phyloP scores from a whole-genome alignment of 495 filamentous ascomycete species.

The Copromyces sp. region DNA sequence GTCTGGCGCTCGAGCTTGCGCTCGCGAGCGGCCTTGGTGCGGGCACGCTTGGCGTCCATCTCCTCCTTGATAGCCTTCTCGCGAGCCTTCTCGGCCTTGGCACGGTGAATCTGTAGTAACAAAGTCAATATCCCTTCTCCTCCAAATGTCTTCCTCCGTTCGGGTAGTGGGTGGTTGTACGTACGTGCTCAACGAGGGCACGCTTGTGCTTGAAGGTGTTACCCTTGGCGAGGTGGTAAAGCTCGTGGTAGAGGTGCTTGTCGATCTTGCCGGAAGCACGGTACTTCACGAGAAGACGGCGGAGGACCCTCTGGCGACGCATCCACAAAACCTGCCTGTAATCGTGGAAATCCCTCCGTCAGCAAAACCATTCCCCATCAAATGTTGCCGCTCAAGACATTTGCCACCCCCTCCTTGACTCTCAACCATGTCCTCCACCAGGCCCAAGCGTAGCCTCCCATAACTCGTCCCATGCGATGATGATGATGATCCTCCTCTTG shows the following conservation, averaged over 20 bases:
- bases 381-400: background rate
- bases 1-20: slow-evolving; percentile 78
- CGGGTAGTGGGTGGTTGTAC: slow-evolving; percentile 31
- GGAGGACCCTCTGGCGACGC: slow-evolving; percentile 97
- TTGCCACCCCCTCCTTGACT: background rate
- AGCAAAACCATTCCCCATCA: slow-evolving; percentile 7
- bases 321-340: slow-evolving; percentile 94
- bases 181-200: slow-evolving; percentile 97
- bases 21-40: slow-evolving; percentile 99
- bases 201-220: slow-evolving; percentile 99
- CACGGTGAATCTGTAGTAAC: slow-evolving; percentile 80
- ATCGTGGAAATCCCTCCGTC: slow-evolving; percentile 12
- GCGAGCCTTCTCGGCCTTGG: slow-evolving; percentile 97
- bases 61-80: slow-evolving; percentile 93
- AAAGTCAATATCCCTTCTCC: slow-evolving; percentile 8
- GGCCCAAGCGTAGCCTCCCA: background rate
- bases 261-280: slow-evolving; percentile 99
- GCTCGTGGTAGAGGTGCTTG: slow-evolving; percentile 99
- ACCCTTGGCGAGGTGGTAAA: slow-evolving; percentile 99
- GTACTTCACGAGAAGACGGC: slow-evolving; percentile 98
- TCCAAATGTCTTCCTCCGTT: background rate
- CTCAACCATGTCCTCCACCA: background rate
- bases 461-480: background rate
- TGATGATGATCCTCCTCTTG: background rate
- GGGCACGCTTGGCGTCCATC: slow-evolving; percentile 98